Base-by-base conservation (phyloP, 257 asterid species). In the Primulina tabacum region DNA sequence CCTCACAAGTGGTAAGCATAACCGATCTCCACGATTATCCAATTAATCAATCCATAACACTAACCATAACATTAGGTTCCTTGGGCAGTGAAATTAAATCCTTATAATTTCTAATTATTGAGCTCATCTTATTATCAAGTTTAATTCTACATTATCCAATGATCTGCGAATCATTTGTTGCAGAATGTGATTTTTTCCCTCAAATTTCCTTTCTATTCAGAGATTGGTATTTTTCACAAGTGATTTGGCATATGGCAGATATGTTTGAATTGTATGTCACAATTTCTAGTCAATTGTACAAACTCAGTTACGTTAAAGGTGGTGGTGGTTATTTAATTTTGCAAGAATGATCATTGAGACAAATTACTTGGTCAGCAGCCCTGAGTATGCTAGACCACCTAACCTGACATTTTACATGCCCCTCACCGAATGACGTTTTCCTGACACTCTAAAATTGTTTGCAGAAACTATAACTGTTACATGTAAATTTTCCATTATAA, bases 331-430 rank as follows among this genome's bases (percentile, higher is more conserved):
- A 38, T 50, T 62, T 30, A 61, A 61, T 71, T n/a, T 38, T 20
- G 28, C 59, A 18, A 32, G 55, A 35, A 69, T 35, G 30, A 37
- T 64, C 20, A 2, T 58, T 24, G 56, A 75, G 34, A 59, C 53
- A 69, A 70, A 40, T 33, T 56, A 34, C 24, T 7, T 52, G 28
- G 67, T 53, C 69, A 30, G 40, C 60, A 35, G 69, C 64, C 66
- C 60, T 59, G 60, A 11, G 37, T 60, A n/a, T 55, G 65, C n/a
- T 69, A 56, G 38, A 65, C 26, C 24, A 20, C 55, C 64, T 17
- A 53, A 66, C 52, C 38, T 57, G 72, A 76, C 64, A 62, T 75
- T 67, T 62, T 52, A 61, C 53, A 62, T 28, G 3, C 17, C 60
- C 34, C 60, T 37, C 57, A 52, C 40, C 61, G 62, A 68, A 37